Base-by-base conservation (phyloP, 495 filamentous ascomycete genomes). In the Annulohypoxylon nitens region DNA sequence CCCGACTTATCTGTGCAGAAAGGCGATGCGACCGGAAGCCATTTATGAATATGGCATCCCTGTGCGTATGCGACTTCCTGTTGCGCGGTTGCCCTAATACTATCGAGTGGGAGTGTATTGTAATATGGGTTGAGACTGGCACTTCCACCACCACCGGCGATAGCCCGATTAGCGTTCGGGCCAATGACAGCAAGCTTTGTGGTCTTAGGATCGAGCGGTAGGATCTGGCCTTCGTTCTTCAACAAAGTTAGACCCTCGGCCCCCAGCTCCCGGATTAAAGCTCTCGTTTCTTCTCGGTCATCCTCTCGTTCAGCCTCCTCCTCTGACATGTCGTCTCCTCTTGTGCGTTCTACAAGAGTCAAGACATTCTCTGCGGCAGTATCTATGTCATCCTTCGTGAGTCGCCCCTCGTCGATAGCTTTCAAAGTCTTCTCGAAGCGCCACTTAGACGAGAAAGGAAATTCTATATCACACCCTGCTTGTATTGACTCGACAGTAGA, bases 111-210 rank as follows among this genome's bases (percentile, higher is more conserved):
- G 8, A 87, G 76, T 0, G 87, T 89, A 18, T 87, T 90, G 78
- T 96, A 95, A 78, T 97, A 95, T 3, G 93, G 90, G 68, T 90
- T 90, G 33, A 97, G 81, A 54, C 89, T 90, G 1, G 93, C 93
- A 69, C 91, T 94, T 8, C 94, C 93, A 65, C 94, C 94, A 45
- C 94, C 93, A 59, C 91, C 90, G 58, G 91, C 91, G 39, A 92
- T 90, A 0, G 93, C 91, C 55, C 90, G 81, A 71, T 92, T 92
- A 36, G 91, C 89, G 77, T 97, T 97, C 8, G 94, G 93, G 0
- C 94, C 93, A 64, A 97, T 96, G 34, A 96, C 86, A 7, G 93
- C 89, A 51, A 95, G 85, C 73, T 82, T 86, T 53, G 85, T 84
- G 36, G 88, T 86, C 12, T 86, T 84, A 23, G 86, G 84, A 51